Evolutionary conservation across 805 yeast species (phyloP).

Genomic region (Candida corydali): DNA sequence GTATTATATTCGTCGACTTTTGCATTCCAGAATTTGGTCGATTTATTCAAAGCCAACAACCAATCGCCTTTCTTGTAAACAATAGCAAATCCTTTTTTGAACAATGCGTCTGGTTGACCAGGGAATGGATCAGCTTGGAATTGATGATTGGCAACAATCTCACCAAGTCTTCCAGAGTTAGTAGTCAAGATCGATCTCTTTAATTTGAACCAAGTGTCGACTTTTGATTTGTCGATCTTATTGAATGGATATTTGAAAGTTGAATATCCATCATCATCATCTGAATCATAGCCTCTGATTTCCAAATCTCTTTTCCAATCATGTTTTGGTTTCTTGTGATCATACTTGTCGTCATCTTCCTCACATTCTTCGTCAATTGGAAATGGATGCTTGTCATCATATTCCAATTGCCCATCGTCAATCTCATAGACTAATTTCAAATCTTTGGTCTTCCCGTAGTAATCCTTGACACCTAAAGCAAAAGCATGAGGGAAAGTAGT

Average conservation of each 20-base stretch:
- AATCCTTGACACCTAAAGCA: conserved; percentile 6
- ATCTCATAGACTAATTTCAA: conserved; percentile 5
- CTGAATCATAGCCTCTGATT: no score
- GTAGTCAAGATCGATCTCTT: no score
- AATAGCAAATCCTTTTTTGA: conserved; percentile 1
- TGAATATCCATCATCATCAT: no score
- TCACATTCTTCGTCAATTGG: no score
- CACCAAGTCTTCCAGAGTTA: no score
- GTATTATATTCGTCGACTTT: neutral
- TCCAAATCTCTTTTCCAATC: no score
- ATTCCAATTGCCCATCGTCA: conserved; percentile 4
- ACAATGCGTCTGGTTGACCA: conserved; percentile 2
- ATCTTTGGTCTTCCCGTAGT: neutral
- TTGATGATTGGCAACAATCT: conserved; percentile 4
- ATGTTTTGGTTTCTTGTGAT: no score
- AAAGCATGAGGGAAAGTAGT: conserved; percentile 1
- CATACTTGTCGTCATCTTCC: no score
- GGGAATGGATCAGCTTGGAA: conserved; percentile 3
- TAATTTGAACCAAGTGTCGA: no score
- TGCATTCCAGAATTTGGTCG: conserved; percentile 1
- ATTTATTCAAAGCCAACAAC: conserved; percentile 2
- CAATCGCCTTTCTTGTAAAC: neutral
- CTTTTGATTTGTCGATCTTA: no score
- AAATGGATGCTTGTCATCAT: conserved; percentile 1
- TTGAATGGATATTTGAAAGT: no score